Conservation (phyloP, 345 rosid species). For the Corchorus capsularis region DNA sequence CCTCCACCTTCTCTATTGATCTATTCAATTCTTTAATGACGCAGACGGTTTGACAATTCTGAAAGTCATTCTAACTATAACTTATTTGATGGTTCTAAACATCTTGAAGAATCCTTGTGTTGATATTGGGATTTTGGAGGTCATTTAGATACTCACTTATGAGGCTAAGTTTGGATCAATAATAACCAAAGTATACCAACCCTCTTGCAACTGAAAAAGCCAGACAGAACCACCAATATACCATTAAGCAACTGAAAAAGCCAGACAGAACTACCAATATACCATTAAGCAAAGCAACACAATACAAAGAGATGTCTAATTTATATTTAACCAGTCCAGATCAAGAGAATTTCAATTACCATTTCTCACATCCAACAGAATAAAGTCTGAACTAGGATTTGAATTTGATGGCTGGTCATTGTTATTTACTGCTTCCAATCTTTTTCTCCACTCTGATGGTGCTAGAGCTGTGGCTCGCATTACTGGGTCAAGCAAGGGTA, state of each 20-base stretch:
- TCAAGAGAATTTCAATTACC: slow-evolving; percentile 45
- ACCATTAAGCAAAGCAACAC: background rate
- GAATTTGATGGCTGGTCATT: slow-evolving; percentile 35
- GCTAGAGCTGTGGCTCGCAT: slow-evolving; percentile 74
- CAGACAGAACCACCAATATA: background rate
- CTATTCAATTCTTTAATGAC: background rate
- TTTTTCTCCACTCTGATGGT: slow-evolving; percentile 85
- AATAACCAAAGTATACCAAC: background rate
- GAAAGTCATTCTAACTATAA: background rate
- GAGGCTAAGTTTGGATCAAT: background rate
- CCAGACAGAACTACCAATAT: background rate
- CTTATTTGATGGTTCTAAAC: slow-evolving; percentile 1
- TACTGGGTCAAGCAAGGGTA: slow-evolving; percentile 73
- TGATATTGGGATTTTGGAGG: background rate
- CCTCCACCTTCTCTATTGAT: background rate
- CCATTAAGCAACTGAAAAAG: background rate
- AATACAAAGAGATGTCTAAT: slow-evolving; percentile 2
- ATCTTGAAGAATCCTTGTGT: background rate
- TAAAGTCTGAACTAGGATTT: slow-evolving; percentile 35
- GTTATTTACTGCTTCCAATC: slow-evolving; percentile 46
- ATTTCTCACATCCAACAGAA: slow-evolving; percentile 84
- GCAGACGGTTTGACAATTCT: background rate
- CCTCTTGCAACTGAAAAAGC: background rate
- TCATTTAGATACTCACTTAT: background rate
- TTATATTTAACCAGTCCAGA: slow-evolving; percentile 7